A percentile compares a stretch with the other conserved stretches of the same genome.
Evolutionary conservation across 352 stramenopile species (phyloP).

Genomic region (Aphanomyces stellatus): DNA sequence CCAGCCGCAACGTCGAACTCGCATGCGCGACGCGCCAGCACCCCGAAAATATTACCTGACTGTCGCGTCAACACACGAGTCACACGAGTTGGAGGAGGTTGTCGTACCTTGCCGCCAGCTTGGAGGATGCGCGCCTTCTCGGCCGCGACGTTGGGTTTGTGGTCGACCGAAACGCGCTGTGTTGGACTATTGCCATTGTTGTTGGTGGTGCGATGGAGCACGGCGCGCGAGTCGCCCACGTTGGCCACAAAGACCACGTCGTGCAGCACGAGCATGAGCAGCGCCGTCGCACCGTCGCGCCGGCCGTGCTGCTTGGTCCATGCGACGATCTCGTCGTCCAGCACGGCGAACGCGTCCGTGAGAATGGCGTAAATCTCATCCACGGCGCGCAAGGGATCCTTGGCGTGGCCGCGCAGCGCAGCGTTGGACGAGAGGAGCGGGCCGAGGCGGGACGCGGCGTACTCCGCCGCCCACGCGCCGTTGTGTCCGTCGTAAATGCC

Average conservation of each 20-base stretch:
- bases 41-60: constrained; percentile 55
- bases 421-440: constrained; percentile 43
- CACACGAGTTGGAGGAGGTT: background rate
- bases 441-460: constrained; percentile 45
- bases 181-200: constrained; percentile 15
- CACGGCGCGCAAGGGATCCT: constrained; percentile 40
- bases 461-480: constrained; percentile 56
- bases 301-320: constrained; percentile 57
- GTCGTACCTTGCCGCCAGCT: constrained; percentile 43
- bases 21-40: constrained; percentile 80
- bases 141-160: constrained; percentile 61
- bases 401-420: constrained; percentile 28
- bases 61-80: too few species aligned
- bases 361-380: constrained; percentile 40
- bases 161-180: constrained; percentile 61
- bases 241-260: constrained; percentile 76
- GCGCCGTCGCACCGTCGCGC: constrained; percentile 62
- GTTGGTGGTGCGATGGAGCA: constrained; percentile 34
- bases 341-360: constrained; percentile 40
- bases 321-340: constrained; percentile 68
- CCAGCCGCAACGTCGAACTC: constrained; percentile 54
- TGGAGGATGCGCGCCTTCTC: constrained; percentile 52
- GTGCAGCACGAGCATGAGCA: constrained; percentile 55
- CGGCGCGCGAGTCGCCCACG: constrained; percentile 60
- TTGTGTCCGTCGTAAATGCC: constrained; percentile 75